A percentile compares a stretch with the other conserved stretches of the same genome.
phyloP scores from a whole-genome alignment of 176 grass and related monocot species.

The Phoenix roebelenii region DNA sequence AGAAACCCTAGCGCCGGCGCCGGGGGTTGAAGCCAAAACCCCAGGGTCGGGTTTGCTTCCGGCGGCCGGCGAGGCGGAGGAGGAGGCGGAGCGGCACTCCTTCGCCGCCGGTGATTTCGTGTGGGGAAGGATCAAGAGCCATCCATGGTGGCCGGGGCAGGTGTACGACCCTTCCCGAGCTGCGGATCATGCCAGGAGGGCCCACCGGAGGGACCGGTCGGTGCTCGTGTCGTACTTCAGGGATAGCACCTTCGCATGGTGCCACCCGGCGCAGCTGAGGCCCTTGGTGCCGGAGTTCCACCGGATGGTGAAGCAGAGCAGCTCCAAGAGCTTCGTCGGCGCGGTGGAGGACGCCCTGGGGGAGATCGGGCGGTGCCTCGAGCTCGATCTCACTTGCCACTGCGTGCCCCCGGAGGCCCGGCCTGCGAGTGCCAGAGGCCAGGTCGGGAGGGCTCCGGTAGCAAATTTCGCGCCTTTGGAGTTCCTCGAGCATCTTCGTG shows the following conservation, averaged over 20 bases:
- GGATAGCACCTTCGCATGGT: background rate
- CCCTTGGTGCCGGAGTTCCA: conserved; percentile 24
- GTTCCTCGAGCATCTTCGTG: conserved; percentile 34
- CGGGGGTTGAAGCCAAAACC: background rate
- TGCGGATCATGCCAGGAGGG: background rate
- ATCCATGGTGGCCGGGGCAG: conserved; percentile 20
- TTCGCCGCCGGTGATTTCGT: conserved; percentile 45
- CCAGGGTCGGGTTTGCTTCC: background rate
- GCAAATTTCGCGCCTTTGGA: conserved; percentile 29
- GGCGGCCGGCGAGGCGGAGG: background rate
- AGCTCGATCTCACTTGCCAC: conserved; percentile 21
- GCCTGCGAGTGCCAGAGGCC: no score
- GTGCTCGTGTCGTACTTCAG: conserved; percentile 19
- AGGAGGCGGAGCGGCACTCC: background rate
- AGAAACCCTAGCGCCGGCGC: no score
- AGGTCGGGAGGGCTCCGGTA: background rate
- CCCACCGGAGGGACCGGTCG: background rate
- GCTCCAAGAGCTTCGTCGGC: conserved; percentile 1
- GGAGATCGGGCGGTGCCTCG: conserved; percentile 8
- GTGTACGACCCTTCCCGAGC: conserved; percentile 28
- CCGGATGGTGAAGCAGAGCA: conserved; percentile 12
- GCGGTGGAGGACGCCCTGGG: conserved; percentile 24
- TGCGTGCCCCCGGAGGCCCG: conserved; percentile 19
- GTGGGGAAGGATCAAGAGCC: conserved; percentile 49
- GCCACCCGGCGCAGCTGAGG: conserved; percentile 10